Evolutionary conservation across 2,329 filamentous ascomycete genomes (phyloP).

Genomic region (Chaetomium sp.): DNA sequence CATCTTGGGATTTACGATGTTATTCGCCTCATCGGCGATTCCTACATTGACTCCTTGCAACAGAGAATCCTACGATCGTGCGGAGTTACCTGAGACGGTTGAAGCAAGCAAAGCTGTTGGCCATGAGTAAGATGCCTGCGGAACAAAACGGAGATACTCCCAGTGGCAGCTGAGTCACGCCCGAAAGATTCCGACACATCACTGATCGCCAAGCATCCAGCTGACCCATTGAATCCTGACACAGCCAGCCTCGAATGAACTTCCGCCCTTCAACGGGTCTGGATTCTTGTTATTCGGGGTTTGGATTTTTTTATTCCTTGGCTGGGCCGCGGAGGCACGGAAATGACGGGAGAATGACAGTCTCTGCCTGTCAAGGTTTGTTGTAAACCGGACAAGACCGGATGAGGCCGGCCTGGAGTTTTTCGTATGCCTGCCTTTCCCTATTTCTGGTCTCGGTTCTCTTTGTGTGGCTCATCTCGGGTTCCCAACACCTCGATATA

Average conservation of each 20-base stretch:
- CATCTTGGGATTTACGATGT: background rate
- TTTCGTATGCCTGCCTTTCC: background rate
- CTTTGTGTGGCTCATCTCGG: background rate
- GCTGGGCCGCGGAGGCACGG: background rate
- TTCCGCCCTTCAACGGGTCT: background rate
- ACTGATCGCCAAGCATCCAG: background rate
- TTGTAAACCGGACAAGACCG: constrained; percentile 14
- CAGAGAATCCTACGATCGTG: background rate
- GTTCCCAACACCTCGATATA: background rate
- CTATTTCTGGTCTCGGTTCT: background rate
- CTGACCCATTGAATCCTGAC: constrained; percentile 1
- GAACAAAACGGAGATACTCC: background rate
- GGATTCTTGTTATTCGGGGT: background rate
- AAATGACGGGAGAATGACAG: background rate
- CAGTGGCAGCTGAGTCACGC: background rate
- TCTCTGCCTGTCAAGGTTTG: constrained; percentile 5
- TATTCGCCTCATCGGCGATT: too few relatives aligned
- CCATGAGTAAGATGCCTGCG: background rate
- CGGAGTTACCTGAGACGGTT: too few relatives aligned
- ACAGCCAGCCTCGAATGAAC: background rate
- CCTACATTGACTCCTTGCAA: background rate
- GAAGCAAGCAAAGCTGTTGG: background rate
- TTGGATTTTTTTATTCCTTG: background rate
- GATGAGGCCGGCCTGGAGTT: constrained; percentile 18
- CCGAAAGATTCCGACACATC: constrained; percentile 1